phyloP scores from a whole-genome alignment of 2,329 filamentous ascomycete genomes.

The Pseudocercospora macadamiae region DNA sequence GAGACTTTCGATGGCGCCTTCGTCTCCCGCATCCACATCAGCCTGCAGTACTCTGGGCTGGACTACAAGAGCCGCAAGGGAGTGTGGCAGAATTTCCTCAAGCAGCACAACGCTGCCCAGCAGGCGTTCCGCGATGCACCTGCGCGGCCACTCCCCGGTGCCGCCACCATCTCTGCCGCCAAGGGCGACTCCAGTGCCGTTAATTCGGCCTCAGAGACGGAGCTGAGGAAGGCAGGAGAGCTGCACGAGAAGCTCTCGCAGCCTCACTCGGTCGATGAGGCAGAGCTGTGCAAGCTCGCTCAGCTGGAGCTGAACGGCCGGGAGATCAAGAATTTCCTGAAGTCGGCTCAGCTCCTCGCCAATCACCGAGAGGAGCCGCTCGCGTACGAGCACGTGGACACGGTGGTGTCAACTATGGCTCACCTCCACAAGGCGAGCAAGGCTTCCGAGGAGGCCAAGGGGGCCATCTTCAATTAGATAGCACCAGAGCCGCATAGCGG shows the following conservation, averaged over 20 bases:
- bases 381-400: constrained; percentile 36
- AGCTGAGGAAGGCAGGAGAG: constrained; percentile 16
- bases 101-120: constrained; percentile 32
- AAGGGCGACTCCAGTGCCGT: constrained; percentile 16
- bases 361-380: constrained; percentile 30
- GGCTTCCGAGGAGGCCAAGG: constrained; percentile 30
- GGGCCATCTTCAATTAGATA: constrained; percentile 11
- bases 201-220: constrained; percentile 1
- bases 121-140: constrained; percentile 24
- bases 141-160: constrained; percentile 24
- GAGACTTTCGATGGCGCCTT: constrained; percentile 50
- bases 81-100: constrained; percentile 52
- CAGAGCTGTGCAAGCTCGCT: constrained; percentile 37
- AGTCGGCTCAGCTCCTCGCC: constrained; percentile 44
- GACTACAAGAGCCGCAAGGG: constrained; percentile 40
- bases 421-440: constrained; percentile 35
- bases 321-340: constrained; percentile 49
- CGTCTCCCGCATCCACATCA: constrained; percentile 51
- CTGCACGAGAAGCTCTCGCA: constrained; percentile 13
- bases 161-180: constrained; percentile 20
- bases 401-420: constrained; percentile 40
- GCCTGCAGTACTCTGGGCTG: constrained; percentile 47
- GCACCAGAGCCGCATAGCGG: no score
- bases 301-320: constrained; percentile 43
- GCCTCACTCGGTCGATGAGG: constrained; percentile 35